A percentile compares a stretch with the other conserved stretches of the same genome.
Conservation (phyloP, 2,329 filamentous ascomycete genomes). For the Penicillium rolfsii region DNA sequence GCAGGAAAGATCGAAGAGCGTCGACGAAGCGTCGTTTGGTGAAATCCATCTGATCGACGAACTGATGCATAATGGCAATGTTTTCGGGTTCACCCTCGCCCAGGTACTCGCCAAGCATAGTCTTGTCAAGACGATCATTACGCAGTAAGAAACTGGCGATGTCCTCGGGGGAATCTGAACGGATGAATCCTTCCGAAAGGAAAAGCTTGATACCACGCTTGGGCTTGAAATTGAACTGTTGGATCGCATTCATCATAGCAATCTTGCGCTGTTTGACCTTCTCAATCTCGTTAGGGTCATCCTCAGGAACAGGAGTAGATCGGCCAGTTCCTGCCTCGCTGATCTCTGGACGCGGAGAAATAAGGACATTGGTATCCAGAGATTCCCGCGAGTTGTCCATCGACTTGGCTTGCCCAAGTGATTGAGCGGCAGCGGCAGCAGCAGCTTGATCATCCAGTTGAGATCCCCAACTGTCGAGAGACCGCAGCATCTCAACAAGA, state of each 20-base stretch:
- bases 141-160: constrained; percentile 80
- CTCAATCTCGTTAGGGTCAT: constrained; percentile 92
- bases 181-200: constrained; percentile 83
- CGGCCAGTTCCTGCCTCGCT: constrained; percentile 59
- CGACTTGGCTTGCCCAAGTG: constrained; percentile 52
- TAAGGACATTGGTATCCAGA: constrained; percentile 66
- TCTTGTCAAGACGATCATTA: constrained; percentile 86
- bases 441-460: constrained; percentile 61
- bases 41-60: constrained; percentile 95
- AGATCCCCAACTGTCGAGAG: constrained; percentile 89
- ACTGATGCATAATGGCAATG: constrained; percentile 97
- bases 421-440: constrained; percentile 47
- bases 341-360: constrained; percentile 62
- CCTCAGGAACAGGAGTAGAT: constrained; percentile 72
- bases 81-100: constrained; percentile 92
- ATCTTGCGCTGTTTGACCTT: constrained; percentile 94
- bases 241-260: constrained; percentile 82
- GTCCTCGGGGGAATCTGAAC: constrained; percentile 74
- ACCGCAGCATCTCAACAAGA: constrained; percentile 83
- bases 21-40: constrained; percentile 89
- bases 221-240: constrained; percentile 96
- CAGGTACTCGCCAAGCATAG: constrained; percentile 88
- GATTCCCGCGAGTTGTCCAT: constrained; percentile 69
- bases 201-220: constrained; percentile 89
- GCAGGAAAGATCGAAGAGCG: constrained; percentile 84